phyloP scores from a whole-genome alignment of 331 rosid species.

The Saraca asoca region DNA sequence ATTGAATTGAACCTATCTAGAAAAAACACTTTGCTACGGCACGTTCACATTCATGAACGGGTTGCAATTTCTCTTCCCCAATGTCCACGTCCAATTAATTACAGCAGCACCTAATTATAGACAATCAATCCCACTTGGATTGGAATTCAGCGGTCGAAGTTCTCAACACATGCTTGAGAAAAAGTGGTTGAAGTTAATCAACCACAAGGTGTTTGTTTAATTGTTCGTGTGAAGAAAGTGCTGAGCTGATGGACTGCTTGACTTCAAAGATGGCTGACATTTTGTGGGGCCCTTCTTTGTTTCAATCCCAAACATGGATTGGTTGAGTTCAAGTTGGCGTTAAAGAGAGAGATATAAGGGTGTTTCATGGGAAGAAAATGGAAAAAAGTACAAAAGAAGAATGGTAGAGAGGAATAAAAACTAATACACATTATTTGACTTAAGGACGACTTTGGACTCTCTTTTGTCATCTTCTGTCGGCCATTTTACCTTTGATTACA shows the following conservation, averaged over 20 bases:
- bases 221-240: background rate
- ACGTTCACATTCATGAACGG: constrained; percentile 43
- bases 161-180: constrained; percentile 46
- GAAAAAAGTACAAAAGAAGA: background rate
- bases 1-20: constrained; percentile 30
- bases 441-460: constrained; percentile 3
- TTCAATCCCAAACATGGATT: too few relatives aligned
- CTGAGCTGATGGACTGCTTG: background rate
- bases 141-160: constrained; percentile 37
- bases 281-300: background rate
- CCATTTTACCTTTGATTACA: background rate
- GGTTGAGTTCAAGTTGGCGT: too few relatives aligned
- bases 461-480: constrained; percentile 31
- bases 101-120: constrained; percentile 27
- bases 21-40: background rate
- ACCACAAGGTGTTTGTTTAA: constrained; percentile 30
- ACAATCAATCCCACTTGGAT: constrained; percentile 26
- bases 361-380: background rate
- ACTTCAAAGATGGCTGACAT: constrained; percentile 1
- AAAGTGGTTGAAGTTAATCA: constrained; percentile 20
- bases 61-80: background rate
- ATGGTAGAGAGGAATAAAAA: background rate
- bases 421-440: constrained; percentile 28
- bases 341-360: background rate
- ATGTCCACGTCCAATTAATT: constrained; percentile 38